Base-by-base conservation (phyloP, 2,329 filamentous ascomycete genomes). In the Saccharata proteae region DNA sequence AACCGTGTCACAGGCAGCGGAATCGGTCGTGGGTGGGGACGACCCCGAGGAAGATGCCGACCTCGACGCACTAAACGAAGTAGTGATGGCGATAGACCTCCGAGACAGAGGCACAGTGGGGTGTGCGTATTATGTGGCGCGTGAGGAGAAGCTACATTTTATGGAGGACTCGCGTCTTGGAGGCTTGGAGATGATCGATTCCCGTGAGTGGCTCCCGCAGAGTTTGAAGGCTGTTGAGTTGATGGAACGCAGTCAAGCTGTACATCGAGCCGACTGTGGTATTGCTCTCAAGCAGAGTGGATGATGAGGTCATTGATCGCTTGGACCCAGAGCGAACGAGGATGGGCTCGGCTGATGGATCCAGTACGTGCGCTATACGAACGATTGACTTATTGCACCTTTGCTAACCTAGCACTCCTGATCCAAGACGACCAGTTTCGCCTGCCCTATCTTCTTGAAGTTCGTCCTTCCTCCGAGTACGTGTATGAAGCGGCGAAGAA, bases 81-180 rank as follows among this genome's bases (percentile, higher is more conserved):
- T 84, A 16, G 69, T 93, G 36, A 82, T 93, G 74, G 81, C 83
- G 1, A 61, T 93, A 15, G 76, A 92, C 36, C 65, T 88, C 50
- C 74, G 69, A 39, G 69, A 76, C n/a, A 68, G 71, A 17, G 74
- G 71, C 1, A 75, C 69, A 0, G 65, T 93, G 12, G 88, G 88
- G 1, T 94, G 85, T 51, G 78, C 82, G 26, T 93, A 88, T 48
- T 93, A 88, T 48, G 62, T 77, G 27, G 74, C 77, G 5, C 59
- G 67, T 16, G 73, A 84, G 22, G 76, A 81, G 45, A 73, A 66
- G 20, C 55, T 94, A 3, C 78, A 71, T 36, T 64, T 93, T 25
- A 75, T 92, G 48, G 76, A 88, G 48, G 86, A 94, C 42, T 66
- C 82, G 7, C 65, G 71, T 11, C 64, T 74, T 41, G 78, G 76